Conservation (phyloP, 1,284 basidiomycete species). For the Trichosporon faecale region DNA sequence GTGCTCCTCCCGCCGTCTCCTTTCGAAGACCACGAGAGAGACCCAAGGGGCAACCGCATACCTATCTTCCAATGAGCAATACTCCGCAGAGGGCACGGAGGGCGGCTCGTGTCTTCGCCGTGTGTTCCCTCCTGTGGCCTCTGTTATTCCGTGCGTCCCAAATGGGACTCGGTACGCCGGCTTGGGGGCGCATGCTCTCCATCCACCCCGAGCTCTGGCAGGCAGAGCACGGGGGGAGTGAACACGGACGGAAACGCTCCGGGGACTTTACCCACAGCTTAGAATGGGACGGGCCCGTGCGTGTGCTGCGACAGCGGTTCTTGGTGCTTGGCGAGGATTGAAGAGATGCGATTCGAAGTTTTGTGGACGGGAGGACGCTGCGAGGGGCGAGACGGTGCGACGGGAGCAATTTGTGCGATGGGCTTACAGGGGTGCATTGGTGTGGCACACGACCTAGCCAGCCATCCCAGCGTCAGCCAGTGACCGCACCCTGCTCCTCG, state of each 20-base stretch:
- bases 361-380: not conserved
- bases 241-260: constrained; percentile 34
- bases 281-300: constrained; percentile 29
- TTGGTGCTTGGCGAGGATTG: constrained; percentile 31
- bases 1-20: not conserved
- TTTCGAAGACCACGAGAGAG: not conserved
- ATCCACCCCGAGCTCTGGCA: not conserved
- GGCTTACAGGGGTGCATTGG: not conserved
- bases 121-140: not conserved
- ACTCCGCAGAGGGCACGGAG: not conserved
- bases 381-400: not conserved
- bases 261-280: constrained; percentile 52
- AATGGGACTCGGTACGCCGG: not conserved
- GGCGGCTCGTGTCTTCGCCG: constrained; percentile 50
- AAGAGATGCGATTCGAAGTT: not conserved
- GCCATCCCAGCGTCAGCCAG: not conserved
- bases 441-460: not conserved
- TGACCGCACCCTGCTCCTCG: too few relatives aligned
- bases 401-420: not conserved
- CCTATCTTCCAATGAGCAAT: constrained; percentile 47
- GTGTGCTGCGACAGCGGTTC: constrained; percentile 51
- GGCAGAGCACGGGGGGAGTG: not conserved
- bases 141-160: not conserved
- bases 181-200: constrained; percentile 21
- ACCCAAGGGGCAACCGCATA: constrained; percentile 47